Base-by-base conservation (phyloP, 306 rosid genomes). In the Cicer judaicum region DNA sequence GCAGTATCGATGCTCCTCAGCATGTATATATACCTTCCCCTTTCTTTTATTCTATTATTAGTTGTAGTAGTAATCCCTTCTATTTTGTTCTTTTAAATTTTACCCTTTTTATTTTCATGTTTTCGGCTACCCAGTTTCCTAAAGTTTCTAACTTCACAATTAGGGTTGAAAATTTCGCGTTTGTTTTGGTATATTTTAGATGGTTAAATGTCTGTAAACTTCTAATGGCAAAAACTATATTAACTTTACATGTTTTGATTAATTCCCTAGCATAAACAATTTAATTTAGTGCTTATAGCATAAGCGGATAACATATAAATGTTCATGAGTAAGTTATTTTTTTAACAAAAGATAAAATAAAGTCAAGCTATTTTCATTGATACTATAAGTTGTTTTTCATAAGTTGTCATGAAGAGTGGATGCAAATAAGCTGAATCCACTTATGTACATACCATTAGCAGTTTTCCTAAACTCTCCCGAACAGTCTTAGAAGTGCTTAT, bases 1-100 rank as follows among this genome's bases (percentile, higher is more conserved):
- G 88, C 76, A 82, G 66, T 40, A 65, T 0, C 12, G 88, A 84
- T 57, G 90, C 90, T 70, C 88, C 90, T 63, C 41, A 40, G 15
- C 88, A 87, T 73, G 90, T 87, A 81, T 7, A 55, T 55, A 34
- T 54, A 3, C 38, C 43, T 7, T 7, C 0, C 21, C 10, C 34
- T 67, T 24, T 59, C 29, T 2, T 39, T 24, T 40, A 0, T 74
- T 41, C 11, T 5, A n/a, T 65, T 29, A 29, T 4, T 29, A 29
- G 36, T 29, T 4, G 5, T 29, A 29, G 36, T 29, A 29, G 5
- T 29, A 29, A 29, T 42, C 21, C 12, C 14, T 61, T 49, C 38
- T 8, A 21, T 10, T 29, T 29, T 29, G 7, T 18, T 19, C 54
- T 2, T 47, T 75, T 63, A 4, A 63, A 21, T 52, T 64, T 47